Conservation (phyloP, 2,329 filamentous ascomycete genomes). For the Rhynchosporium secalis region DNA sequence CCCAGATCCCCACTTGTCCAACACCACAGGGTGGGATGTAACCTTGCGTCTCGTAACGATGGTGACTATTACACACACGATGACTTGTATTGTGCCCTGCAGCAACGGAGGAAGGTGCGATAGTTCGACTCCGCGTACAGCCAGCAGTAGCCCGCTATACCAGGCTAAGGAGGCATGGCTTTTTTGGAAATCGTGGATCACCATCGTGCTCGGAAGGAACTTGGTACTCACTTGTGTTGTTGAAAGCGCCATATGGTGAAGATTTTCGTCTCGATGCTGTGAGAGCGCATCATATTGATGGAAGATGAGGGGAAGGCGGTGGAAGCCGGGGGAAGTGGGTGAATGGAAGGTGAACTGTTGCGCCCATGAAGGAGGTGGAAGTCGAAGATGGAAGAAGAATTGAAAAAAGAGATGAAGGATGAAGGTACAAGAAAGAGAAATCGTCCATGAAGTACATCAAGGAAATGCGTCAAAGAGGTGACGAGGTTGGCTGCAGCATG, state of each 20-base stretch:
- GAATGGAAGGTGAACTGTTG: not conserved
- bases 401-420: not conserved
- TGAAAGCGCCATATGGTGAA: not conserved
- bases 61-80: slow-evolving; percentile 2
- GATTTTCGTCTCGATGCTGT: not conserved
- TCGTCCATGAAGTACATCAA: not conserved
- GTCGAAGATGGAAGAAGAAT: not conserved
- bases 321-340: too few relatives aligned
- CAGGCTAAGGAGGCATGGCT: not conserved
- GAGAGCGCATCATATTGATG: not conserved
- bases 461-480: not conserved
- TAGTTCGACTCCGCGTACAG: not conserved
- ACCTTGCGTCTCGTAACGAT: slow-evolving; percentile 3
- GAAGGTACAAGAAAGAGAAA: not conserved
- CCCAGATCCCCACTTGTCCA: not conserved
- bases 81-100: not conserved
- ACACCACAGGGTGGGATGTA: not conserved
- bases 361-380: not conserved
- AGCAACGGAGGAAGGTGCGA: not conserved
- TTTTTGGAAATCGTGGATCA: slow-evolving; percentile 1
- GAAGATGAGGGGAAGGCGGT: not conserved
- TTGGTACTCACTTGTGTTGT: not conserved
- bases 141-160: not conserved
- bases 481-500: not conserved
- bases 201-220: slow-evolving; percentile 1